Percentiles rank a stretch among this genome's conserved stretches.
These are phyloP conservation scores for Alternaria solani DNA, from an alignment of 2,329 filamentous ascomycete genomes.

Conservation along the genomic window DNA sequence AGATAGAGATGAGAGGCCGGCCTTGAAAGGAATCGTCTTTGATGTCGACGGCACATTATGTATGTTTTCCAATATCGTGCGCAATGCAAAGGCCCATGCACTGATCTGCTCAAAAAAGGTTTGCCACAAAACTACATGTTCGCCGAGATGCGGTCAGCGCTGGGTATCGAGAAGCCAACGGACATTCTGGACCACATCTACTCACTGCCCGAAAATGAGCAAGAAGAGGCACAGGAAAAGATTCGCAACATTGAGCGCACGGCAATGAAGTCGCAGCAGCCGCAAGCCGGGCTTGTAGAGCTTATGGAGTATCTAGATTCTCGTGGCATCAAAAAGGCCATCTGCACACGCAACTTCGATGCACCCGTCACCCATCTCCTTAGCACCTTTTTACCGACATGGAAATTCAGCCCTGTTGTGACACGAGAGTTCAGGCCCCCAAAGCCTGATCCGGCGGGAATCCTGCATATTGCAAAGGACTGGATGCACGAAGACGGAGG, in stretches of 20 bases:
- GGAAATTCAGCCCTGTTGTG: conserved; percentile 78
- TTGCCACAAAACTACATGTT: conserved; percentile 98
- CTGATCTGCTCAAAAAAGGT: conserved; percentile 57
- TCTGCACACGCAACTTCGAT: conserved; percentile 93
- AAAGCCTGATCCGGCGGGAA: conserved; percentile 88
- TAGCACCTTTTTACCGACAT: conserved; percentile 72
- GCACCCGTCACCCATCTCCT: conserved; percentile 78
- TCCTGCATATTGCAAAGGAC: conserved; percentile 79
- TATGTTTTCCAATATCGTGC: conserved; percentile 57
- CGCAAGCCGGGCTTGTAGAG: conserved; percentile 78
- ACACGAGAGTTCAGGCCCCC: conserved; percentile 84
- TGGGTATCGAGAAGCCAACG: conserved; percentile 72
- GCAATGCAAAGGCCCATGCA: not conserved
- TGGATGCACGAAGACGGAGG: conserved; percentile 67
- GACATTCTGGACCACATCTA: conserved; percentile 94
- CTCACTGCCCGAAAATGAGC: conserved; percentile 68
- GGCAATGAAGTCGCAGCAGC: conserved; percentile 80
- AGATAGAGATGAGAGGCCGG: conserved; percentile 50
- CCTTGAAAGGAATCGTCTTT: conserved; percentile 73
- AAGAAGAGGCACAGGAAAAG: conserved; percentile 72
- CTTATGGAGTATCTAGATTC: conserved; percentile 85
- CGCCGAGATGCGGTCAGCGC: conserved; percentile 76
- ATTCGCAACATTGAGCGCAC: conserved; percentile 81
- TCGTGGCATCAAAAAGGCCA: conserved; percentile 74
- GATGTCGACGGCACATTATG: conserved; percentile 96